Percentiles rank a stretch among this genome's conserved stretches.
Evolutionary conservation across 768 basidiomycete species (phyloP).

Genomic region (Lanmaoa rubissima): DNA sequence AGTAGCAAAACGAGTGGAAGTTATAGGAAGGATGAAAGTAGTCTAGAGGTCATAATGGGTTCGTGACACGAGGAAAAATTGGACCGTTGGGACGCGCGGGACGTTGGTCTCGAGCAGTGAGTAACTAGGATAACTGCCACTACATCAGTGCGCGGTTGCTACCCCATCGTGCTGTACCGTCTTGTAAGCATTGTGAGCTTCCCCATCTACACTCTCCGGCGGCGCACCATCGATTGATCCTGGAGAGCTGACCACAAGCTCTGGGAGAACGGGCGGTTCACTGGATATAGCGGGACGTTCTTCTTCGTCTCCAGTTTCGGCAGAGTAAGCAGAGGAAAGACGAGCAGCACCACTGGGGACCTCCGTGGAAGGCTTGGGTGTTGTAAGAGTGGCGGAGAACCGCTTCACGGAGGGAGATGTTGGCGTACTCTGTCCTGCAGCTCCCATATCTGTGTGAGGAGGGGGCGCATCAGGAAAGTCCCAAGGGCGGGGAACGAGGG

Average conservation of each 20-base stretch:
- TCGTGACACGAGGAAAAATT: background rate
- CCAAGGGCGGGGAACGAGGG: constrained; percentile 78
- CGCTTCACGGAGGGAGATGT: constrained; percentile 22
- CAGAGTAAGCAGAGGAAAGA: constrained; percentile 31
- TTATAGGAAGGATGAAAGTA: background rate
- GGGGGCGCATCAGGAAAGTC: constrained; percentile 56
- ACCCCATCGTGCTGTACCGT: constrained; percentile 24
- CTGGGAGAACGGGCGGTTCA: constrained; percentile 33
- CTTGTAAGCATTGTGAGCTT: constrained; percentile 12
- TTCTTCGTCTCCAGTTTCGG: constrained; percentile 28
- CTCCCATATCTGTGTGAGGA: constrained; percentile 25
- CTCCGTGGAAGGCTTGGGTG: constrained; percentile 32
- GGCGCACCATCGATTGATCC: constrained; percentile 31
- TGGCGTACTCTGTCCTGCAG: constrained; percentile 19
- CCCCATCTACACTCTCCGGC: constrained; percentile 15
- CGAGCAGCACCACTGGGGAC: constrained; percentile 18
- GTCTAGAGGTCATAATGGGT: constrained; percentile 1
- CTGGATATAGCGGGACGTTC: constrained; percentile 28
- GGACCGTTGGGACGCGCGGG: background rate
- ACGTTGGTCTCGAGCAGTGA: background rate
- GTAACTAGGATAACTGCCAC: background rate
- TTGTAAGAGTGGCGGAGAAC: constrained; percentile 25
- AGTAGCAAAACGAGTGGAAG: constrained; percentile 19
- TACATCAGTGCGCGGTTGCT: constrained; percentile 17
- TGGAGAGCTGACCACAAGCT: constrained; percentile 35